These are phyloP conservation scores for Saccharomycopsis microspora DNA, from an alignment of 805 yeast species.

Conservation along the genomic window DNA sequence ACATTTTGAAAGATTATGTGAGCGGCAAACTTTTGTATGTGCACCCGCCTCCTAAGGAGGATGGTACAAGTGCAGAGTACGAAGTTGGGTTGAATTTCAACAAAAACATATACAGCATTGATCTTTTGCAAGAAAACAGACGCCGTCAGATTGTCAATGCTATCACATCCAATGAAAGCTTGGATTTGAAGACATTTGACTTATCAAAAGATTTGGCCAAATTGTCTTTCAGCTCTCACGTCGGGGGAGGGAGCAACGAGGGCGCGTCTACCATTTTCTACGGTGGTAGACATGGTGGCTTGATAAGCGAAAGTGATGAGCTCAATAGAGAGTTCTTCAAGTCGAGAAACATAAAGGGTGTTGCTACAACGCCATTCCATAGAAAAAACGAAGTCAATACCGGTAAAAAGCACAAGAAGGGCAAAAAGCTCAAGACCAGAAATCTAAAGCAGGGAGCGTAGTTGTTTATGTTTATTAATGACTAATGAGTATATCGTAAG, in stretches of 20 bases:
- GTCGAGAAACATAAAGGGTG: constrained; percentile 53
- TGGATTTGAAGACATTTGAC: constrained; percentile 42
- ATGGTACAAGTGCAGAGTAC: constrained; percentile 37
- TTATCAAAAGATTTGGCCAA: constrained; percentile 57
- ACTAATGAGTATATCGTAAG: too few relatives aligned
- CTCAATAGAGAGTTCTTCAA: constrained; percentile 80
- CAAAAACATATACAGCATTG: constrained; percentile 56
- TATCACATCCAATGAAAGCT: constrained; percentile 31
- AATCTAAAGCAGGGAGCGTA: neutral
- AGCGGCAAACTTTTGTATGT: constrained; percentile 79
- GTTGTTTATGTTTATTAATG: neutral
- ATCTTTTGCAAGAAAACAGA: constrained; percentile 60
- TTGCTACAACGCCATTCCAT: constrained; percentile 66
- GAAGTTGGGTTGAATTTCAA: constrained; percentile 61
- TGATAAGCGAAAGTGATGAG: constrained; percentile 68
- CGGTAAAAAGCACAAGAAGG: constrained; percentile 57
- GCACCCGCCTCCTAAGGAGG: constrained; percentile 78
- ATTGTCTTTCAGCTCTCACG: constrained; percentile 72
- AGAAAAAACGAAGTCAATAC: constrained; percentile 23
- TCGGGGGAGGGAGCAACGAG: constrained; percentile 36
- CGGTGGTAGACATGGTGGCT: constrained; percentile 77
- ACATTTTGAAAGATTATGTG: constrained; percentile 87
- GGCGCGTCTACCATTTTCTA: constrained; percentile 44
- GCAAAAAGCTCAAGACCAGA: constrained; percentile 33
- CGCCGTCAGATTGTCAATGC: constrained; percentile 60